Evolutionary conservation across 805 yeast species (phyloP), one percentile per base, ranked within the genome.

Genomic region (Myxozyma melibiosi): DNA sequence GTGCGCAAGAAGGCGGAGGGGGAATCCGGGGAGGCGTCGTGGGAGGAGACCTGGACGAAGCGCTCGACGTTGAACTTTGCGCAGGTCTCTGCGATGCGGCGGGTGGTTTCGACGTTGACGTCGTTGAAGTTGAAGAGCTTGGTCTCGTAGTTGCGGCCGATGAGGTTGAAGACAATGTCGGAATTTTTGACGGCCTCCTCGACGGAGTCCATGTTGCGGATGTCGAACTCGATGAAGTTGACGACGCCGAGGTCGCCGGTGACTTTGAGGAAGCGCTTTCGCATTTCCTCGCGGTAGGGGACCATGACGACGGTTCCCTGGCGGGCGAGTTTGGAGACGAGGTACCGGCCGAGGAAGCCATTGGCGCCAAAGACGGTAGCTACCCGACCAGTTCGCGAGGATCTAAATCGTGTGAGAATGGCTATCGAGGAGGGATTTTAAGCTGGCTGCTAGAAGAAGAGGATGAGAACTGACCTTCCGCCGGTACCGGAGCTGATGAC

Each of bases 221-320:
- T 76, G 71, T 89, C 96, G 67, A 87, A 82, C 73, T 89, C 96
- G 62, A 87, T 82, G 71, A 84, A 85, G 74, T 86, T 86, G 52
- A 89, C 90, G 42, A 89, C 96, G 31, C 96, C 96, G 64, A 88
- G 80, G 72, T 89, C 96, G 44, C 96, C 96, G 46, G 84, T 79
- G 53, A 86, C 88, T 74, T 88, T 89, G 66, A 89, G 77, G 68
- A 86, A 88, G 67, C 96, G 80, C 73, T 80, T 84, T 68, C 84
- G 81, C 78, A 84, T 78, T 67, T 85, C 91, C 69, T 89, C 91
- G 69, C 96, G 80, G 76, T 70, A 88, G n/a, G 96, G 96, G 22
- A 82, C 84, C 49, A 87, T 82, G 7, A 86, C 83, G 53, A 79
- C 73, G 28, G 95, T 89, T 62, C 96, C 96, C 69, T 88, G 90